Conservation (phyloP, 345 rosid species). For the Erysimum cheiranthoides region DNA sequence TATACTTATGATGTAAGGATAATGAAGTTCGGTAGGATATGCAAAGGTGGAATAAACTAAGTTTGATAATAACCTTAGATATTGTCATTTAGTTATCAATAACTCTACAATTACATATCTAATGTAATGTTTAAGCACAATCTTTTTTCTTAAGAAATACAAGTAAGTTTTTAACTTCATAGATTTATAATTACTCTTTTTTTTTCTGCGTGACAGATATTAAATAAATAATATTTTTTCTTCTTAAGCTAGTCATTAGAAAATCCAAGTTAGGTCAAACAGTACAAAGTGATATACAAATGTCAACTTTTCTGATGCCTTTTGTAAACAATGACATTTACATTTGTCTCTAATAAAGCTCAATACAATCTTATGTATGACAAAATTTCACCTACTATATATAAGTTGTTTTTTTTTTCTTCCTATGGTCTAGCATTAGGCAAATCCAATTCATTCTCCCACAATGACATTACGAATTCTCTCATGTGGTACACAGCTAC, state of each 20-base stretch:
- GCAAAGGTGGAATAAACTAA: conserved; percentile 18
- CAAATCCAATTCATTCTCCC: conserved; percentile 9
- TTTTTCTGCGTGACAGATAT: too few species aligned
- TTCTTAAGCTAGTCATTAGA: too few species aligned
- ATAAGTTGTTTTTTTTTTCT: not conserved
- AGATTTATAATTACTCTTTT: too few species aligned
- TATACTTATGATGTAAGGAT: not conserved
- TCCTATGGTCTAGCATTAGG: not conserved
- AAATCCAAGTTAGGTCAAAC: too few species aligned
- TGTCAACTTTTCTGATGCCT: too few species aligned
- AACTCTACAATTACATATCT: not conserved
- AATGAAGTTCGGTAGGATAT: conserved; percentile 25
- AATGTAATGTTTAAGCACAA: not conserved
- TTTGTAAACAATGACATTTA: too few species aligned
- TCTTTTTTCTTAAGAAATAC: not conserved
- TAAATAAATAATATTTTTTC: too few species aligned
- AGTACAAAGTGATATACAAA: too few species aligned
- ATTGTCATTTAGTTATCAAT: not conserved
- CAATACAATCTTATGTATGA: too few species aligned
- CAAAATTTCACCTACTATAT: not conserved
- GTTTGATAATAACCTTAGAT: not conserved
- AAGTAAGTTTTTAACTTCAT: too few species aligned
- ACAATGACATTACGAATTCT: not conserved
- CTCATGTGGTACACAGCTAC: conserved; percentile 26
- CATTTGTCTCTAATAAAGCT: too few species aligned